These are phyloP conservation scores for Podila verticillata DNA, from an alignment of 192 early-diverging fungal species.

Conservation along the genomic window DNA sequence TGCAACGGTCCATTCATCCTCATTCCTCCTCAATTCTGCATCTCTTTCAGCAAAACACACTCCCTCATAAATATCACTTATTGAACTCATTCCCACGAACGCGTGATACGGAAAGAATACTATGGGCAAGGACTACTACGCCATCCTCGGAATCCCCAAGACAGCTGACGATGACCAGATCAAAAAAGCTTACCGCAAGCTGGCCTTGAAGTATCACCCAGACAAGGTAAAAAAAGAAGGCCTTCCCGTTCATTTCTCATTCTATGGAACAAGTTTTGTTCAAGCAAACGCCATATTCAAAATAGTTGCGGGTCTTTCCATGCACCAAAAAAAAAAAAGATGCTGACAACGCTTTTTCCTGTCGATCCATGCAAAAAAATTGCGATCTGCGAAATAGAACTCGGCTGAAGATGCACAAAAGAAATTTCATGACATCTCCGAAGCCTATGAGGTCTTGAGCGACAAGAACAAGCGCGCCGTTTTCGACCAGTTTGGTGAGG, in stretches of 20 bases:
- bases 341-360: not conserved
- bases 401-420: constrained; percentile 63
- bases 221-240: constrained; percentile 41
- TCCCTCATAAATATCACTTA: not conserved
- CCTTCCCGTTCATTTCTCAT: not conserved
- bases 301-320: no score
- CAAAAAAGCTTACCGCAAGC: constrained; percentile 83
- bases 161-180: constrained; percentile 80
- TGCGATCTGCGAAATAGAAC: constrained; percentile 15
- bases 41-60: not conserved
- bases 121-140: constrained; percentile 97
- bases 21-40: no score
- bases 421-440: constrained; percentile 97
- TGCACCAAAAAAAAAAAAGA: not conserved
- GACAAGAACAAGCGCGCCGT: constrained; percentile 92
- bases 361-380: not conserved
- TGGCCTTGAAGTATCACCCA: constrained; percentile 51
- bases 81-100: not conserved
- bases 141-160: constrained; percentile 85
- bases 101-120: not conserved
- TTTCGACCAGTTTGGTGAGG: constrained; percentile 96
- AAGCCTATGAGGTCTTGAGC: constrained; percentile 95
- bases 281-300: not conserved
- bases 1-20: no score
- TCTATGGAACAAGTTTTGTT: no score